Evolutionary conservation across 2,329 filamentous ascomycete genomes (phyloP), one percentile per base, ranked within the genome.

Genomic region (Macroventuria anomochaeta): DNA sequence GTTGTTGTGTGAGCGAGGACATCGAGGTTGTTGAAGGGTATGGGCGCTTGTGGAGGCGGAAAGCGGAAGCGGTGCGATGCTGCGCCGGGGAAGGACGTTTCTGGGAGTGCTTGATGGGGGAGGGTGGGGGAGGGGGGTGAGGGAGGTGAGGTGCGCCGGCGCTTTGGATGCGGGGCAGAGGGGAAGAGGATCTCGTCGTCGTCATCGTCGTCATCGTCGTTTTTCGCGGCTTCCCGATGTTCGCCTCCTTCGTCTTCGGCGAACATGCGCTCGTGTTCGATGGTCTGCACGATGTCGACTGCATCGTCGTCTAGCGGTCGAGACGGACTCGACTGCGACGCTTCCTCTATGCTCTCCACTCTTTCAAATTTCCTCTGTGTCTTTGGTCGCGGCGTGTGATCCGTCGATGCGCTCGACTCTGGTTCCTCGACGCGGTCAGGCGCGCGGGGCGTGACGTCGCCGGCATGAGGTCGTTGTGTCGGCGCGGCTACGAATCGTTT

Each of bases 321-420:
- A 8, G 53, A 51, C 1, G 55, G 59, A 50, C 65, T 69, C 4
- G 61, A 62, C 40, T 70, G 67, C 29, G 32, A 46, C 3, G 46
- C 47, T 18, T 67, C 67, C 11, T 74, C 65, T 38, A 75, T 75
- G 39, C 70, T 75, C 40, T 75, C 73, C 2, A 70, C 61, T 21
- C 63, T 60, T n/a, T 61, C 56, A 2, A 71, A 41, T 15, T 37
- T 53, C 40, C 37, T 17, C 34, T 31, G 33, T 25, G 28, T 20
- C 23, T 25, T 36, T 5, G 29, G 25, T 2, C 46, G 33, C 20
- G 44, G 52, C 25, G 23, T 36, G 26, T 41, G 12, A 2, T 21
- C 36, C 0, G 40, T 17, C 20, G 21, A 18, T 25, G 44, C 26
- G 26, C 40, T 39, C 12, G 39, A 38, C 5, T 7, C n/a, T 3